Conservation (phyloP, 306 rosid genomes). For the Citrullus colocynthis region DNA sequence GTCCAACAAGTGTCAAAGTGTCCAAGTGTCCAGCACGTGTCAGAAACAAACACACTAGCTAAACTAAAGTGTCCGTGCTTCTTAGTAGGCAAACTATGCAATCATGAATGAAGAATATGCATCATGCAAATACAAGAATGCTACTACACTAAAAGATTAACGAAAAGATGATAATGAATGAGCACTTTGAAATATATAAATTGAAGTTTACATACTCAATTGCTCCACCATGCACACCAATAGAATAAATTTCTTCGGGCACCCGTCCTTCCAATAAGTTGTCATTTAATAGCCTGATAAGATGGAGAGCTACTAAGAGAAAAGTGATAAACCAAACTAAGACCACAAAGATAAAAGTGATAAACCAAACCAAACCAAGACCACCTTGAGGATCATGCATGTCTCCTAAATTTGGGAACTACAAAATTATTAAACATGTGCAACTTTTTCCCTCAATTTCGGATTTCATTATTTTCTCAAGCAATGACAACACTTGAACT, state of each 20-base stretch:
- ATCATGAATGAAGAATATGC: not conserved
- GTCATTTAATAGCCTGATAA: constrained; percentile 63
- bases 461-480: not conserved
- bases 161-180: not conserved
- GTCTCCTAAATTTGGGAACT: not conserved
- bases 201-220: constrained; percentile 53
- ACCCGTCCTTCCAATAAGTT: constrained; percentile 80
- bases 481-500: not conserved
- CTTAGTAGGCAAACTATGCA: not conserved
- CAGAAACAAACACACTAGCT: no score
- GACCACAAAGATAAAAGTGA: not conserved
- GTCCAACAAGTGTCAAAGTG: no score
- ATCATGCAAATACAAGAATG: not conserved
- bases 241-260: constrained; percentile 65
- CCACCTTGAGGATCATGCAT: not conserved
- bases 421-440: not conserved
- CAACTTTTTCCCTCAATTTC: no score
- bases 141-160: not conserved
- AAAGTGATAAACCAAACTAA: not conserved
- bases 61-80: no score
- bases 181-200: constrained; percentile 1
- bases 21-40: no score
- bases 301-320: constrained; percentile 7
- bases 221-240: constrained; percentile 94
- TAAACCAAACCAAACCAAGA: not conserved